Evolutionary conservation across 1,284 basidiomycete species (phyloP).

Genomic region (Wallemia ichthyophaga): DNA sequence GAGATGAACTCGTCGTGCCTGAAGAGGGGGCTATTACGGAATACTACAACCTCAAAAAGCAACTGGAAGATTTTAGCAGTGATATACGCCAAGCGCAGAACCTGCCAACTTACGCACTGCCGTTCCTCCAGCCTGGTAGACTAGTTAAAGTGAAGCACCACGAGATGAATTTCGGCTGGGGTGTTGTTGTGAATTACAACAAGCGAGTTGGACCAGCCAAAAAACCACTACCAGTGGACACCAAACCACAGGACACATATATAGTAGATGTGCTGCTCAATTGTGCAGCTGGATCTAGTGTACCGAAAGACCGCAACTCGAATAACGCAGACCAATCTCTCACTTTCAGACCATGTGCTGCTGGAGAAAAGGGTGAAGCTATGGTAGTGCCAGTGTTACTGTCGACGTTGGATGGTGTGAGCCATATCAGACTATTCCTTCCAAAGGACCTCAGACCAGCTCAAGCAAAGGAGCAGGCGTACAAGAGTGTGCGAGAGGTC

Average conservation of each 20-base stretch:
- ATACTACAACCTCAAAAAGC: constrained; percentile 71
- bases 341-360: constrained; percentile 34
- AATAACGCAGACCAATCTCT: constrained; percentile 15
- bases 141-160: constrained; percentile 65
- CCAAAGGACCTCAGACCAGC: constrained; percentile 64
- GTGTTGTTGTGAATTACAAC: constrained; percentile 66
- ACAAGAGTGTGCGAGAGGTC: constrained; percentile 71
- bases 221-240: constrained; percentile 22
- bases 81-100: constrained; percentile 80
- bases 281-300: constrained; percentile 32
- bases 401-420: constrained; percentile 57
- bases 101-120: constrained; percentile 72
- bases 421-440: constrained; percentile 57
- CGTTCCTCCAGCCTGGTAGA: constrained; percentile 75
- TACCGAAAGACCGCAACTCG: constrained; percentile 27
- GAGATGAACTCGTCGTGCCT: constrained; percentile 36
- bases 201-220: constrained; percentile 29
- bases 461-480: constrained; percentile 45
- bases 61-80: constrained; percentile 52
- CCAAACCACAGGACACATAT: constrained; percentile 68
- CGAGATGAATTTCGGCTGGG: constrained; percentile 85
- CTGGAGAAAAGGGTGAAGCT: constrained; percentile 42
- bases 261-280: constrained; percentile 77
- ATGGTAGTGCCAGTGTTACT: constrained; percentile 69
- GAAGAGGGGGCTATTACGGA: constrained; percentile 59